phyloP scores from a whole-genome alignment of 2,329 filamentous ascomycete species.

The Fusarium palustre region DNA sequence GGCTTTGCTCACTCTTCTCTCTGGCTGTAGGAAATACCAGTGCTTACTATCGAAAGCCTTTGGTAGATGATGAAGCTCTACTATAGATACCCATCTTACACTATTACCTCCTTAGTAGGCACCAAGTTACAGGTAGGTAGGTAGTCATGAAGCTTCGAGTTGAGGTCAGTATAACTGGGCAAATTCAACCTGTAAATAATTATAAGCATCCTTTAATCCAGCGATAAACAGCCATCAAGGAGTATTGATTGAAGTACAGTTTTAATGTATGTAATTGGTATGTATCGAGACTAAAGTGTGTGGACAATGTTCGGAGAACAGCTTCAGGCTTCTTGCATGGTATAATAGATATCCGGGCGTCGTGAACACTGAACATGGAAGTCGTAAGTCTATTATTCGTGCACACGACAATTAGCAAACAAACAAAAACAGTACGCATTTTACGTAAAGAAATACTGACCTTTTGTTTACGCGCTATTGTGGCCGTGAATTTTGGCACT shows the following conservation, averaged over 20 bases:
- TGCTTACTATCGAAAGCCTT: background rate
- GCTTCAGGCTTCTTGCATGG: background rate
- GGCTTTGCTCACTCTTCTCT: background rate
- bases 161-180: background rate
- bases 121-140: too few relatives aligned
- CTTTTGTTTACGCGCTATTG: background rate
- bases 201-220: background rate
- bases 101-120: too few relatives aligned
- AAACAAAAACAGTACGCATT: background rate
- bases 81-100: background rate
- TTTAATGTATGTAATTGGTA: background rate
- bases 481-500: background rate
- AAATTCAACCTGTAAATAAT: background rate
- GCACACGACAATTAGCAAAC: background rate
- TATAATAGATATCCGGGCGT: too few relatives aligned
- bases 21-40: background rate
- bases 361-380: background rate
- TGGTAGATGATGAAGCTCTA: background rate
- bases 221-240: background rate
- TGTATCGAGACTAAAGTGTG: background rate
- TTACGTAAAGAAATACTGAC: background rate
- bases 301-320: background rate
- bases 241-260: too few relatives aligned
- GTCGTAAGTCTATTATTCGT: background rate
- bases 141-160: background rate